Percentiles rank a stretch among this genome's conserved stretches.
phyloP scores from a whole-genome alignment of 768 basidiomycete genomes.

The Trametes gibbosa region DNA sequence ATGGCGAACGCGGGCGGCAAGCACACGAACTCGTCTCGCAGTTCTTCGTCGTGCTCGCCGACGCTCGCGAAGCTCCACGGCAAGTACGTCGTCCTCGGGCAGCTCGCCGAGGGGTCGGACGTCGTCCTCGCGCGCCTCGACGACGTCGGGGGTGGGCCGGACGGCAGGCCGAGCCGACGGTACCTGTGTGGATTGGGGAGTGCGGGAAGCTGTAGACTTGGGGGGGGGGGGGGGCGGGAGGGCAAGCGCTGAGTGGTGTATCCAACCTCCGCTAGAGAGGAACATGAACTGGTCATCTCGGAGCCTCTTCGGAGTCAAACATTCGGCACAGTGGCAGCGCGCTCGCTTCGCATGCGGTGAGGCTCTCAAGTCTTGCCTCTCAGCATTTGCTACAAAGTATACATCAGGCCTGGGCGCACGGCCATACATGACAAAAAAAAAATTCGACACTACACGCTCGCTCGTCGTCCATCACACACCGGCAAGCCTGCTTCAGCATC shows the following conservation, averaged over 20 bases:
- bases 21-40: conserved; percentile 48
- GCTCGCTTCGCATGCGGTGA: conserved; percentile 36
- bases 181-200: conserved; percentile 43
- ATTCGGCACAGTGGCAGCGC: conserved; percentile 37
- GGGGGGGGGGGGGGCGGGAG: no score
- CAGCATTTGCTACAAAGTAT: no score
- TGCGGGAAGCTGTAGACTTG: conserved; percentile 34
- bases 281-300: no score
- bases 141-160: conserved; percentile 32
- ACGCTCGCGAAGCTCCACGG: conserved; percentile 46
- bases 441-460: no score
- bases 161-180: conserved; percentile 34
- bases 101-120: conserved; percentile 33
- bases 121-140: conserved; percentile 36
- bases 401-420: no score
- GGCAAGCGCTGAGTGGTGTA: no score
- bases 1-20: conserved; percentile 55
- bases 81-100: conserved; percentile 47
- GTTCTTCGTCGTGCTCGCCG: conserved; percentile 49
- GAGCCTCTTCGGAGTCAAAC: conserved; percentile 14
- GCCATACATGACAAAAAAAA: no score
- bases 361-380: conserved; percentile 34
- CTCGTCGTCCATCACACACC: no score
- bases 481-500: no score
- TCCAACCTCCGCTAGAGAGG: no score